These are phyloP conservation scores for Panaeolus papilionaceus DNA, from an alignment of 768 basidiomycete genomes.

Conservation along the genomic window DNA sequence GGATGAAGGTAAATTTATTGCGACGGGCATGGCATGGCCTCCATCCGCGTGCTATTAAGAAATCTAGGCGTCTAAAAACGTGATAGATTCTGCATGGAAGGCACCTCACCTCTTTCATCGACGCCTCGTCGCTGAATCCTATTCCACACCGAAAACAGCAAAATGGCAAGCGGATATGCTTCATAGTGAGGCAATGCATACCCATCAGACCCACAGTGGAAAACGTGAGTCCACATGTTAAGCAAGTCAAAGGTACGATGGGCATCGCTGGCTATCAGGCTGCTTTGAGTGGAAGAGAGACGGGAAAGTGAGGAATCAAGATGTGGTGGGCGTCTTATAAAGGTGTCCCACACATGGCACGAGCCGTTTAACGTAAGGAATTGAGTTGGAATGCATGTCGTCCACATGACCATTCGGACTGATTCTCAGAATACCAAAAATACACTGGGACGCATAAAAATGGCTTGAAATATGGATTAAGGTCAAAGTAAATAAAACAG, in stretches of 20 bases:
- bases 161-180: conserved; percentile 10
- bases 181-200: conserved; percentile 10
- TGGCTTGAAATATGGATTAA: neutral
- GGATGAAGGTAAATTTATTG: neutral
- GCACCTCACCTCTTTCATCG: neutral
- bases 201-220: conserved; percentile 10
- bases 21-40: neutral
- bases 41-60: neutral
- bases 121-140: conserved; percentile 10
- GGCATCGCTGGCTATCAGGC: conserved; percentile 9
- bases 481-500: neutral
- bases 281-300: neutral
- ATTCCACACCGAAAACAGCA: conserved; percentile 10
- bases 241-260: neutral
- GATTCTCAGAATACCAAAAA: neutral
- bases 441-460: neutral
- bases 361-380: conserved; percentile 9
- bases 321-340: conserved; percentile 3
- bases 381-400: neutral
- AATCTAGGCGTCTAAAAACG: neutral
- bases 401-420: neutral
- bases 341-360: neutral
- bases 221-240: conserved; percentile 7
- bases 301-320: neutral
- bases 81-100: neutral